Evolutionary conservation across 208 protist genomes (phyloP).

Genomic region (Trypanosomatidae sp.): DNA sequence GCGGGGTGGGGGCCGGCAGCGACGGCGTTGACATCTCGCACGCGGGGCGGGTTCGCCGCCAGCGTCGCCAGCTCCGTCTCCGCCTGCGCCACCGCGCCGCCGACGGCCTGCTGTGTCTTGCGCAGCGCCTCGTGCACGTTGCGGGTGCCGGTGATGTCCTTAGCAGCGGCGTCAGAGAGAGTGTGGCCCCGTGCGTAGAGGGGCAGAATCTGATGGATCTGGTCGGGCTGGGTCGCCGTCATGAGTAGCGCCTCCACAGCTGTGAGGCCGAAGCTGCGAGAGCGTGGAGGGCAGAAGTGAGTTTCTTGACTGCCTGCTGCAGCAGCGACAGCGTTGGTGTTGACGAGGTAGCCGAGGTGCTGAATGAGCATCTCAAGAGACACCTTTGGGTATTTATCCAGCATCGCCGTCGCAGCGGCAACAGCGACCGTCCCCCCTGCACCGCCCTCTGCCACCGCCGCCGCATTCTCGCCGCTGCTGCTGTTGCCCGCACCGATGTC

Average conservation of each 20-base stretch:
- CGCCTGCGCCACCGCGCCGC: constrained; percentile 7
- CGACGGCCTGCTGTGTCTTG: constrained; percentile 34
- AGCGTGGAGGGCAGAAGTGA: constrained; percentile 28
- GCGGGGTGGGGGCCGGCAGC: constrained; percentile 40
- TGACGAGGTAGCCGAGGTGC: constrained; percentile 37
- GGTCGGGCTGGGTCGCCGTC: constrained; percentile 44
- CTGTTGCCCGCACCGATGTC: constrained; percentile 4
- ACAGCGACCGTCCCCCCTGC: neutral
- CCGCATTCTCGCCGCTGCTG: too few relatives aligned
- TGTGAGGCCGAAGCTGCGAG: constrained; percentile 52
- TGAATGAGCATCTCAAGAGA: constrained; percentile 41
- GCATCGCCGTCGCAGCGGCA: constrained; percentile 14
- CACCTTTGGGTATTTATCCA: constrained; percentile 57
- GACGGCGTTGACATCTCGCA: constrained; percentile 4
- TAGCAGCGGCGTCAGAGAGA: constrained; percentile 36
- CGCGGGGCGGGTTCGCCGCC: neutral
- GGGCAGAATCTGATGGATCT: constrained; percentile 61
- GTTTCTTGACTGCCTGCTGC: neutral
- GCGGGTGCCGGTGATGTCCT: constrained; percentile 49
- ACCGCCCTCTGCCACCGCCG: too few relatives aligned
- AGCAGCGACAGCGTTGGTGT: neutral
- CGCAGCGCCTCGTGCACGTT: constrained; percentile 58
- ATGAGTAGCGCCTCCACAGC: constrained; percentile 54
- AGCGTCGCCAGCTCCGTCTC: neutral
- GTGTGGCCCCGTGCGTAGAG: constrained; percentile 57